A percentile compares a stretch with the other conserved stretches of the same genome.
Evolutionary conservation across 148 eudicot species (phyloP).

Genomic region (Gaultheria prostrata): DNA sequence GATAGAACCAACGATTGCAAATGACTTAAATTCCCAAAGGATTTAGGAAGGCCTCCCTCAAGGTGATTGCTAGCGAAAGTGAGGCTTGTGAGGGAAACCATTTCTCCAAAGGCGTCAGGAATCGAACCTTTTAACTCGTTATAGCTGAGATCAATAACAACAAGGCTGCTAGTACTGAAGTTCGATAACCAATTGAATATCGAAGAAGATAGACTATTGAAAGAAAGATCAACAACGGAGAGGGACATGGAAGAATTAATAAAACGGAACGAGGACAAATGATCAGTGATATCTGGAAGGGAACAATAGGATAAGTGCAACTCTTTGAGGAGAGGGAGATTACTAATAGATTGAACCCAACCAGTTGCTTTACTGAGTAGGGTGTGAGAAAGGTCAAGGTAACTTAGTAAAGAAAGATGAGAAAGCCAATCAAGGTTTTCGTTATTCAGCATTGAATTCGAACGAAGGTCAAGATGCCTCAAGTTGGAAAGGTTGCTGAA

Average conservation of each 20-base stretch:
- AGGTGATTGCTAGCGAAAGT: background rate
- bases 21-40: background rate
- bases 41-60: slow-evolving; percentile 12
- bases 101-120: slow-evolving; percentile 9
- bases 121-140: slow-evolving; percentile 10
- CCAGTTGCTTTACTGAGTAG: background rate
- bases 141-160: background rate
- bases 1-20: slow-evolving; percentile 8
- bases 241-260: slow-evolving; percentile 16
- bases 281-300: background rate
- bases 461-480: background rate
- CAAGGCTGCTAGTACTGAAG: slow-evolving; percentile 13
- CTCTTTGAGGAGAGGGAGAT: background rate
- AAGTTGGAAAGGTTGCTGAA: background rate
- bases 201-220: slow-evolving; percentile 6
- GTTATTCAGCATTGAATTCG: background rate
- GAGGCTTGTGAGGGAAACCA: background rate
- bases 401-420: background rate
- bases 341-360: background rate
- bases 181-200: slow-evolving; percentile 23
- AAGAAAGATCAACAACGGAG: background rate
- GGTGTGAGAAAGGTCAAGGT: background rate
- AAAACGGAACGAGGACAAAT: background rate
- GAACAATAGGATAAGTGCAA: background rate
- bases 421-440: background rate